These are phyloP conservation scores for Skeletonema grethae DNA, from an alignment of 108 stramenopile species.

Conservation along the genomic window DNA sequence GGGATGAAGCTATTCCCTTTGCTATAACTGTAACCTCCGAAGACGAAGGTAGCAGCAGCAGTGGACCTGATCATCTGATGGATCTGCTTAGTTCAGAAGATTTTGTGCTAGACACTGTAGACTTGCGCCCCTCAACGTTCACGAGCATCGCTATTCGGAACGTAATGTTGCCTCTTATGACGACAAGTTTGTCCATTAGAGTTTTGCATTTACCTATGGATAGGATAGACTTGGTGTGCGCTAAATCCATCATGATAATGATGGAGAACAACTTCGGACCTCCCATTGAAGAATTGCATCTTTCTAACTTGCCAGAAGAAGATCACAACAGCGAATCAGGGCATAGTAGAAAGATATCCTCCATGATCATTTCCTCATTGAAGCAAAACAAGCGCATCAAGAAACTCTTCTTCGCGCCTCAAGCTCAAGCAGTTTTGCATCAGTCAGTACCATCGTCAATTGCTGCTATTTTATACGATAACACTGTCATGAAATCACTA, in stretches of 20 bases:
- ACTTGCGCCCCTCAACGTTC: constrained; percentile 1
- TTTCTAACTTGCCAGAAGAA: background rate
- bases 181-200: background rate
- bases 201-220: constrained; percentile 2
- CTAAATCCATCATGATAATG: constrained; percentile 7
- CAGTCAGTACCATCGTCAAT: background rate
- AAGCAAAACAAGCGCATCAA: constrained; percentile 2
- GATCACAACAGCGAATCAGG: background rate
- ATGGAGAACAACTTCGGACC: constrained; percentile 1
- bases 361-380: constrained; percentile 4
- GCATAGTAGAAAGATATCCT: background rate
- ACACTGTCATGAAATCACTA: background rate
- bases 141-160: background rate
- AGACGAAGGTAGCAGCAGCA: background rate
- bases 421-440: background rate
- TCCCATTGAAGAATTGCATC: constrained; percentile 6
- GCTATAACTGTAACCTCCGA: too few species aligned
- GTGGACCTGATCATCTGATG: background rate
- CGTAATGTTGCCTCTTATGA: background rate
- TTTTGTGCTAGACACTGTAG: background rate
- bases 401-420: background rate
- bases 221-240: constrained; percentile 5
- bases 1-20: background rate
- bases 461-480: constrained; percentile 13
- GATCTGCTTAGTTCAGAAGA: background rate